Percentiles rank a stretch among this genome's conserved stretches.
Evolutionary conservation across 2,329 filamentous ascomycete genomes (phyloP).

Genomic region (Ophiostoma populinum): DNA sequence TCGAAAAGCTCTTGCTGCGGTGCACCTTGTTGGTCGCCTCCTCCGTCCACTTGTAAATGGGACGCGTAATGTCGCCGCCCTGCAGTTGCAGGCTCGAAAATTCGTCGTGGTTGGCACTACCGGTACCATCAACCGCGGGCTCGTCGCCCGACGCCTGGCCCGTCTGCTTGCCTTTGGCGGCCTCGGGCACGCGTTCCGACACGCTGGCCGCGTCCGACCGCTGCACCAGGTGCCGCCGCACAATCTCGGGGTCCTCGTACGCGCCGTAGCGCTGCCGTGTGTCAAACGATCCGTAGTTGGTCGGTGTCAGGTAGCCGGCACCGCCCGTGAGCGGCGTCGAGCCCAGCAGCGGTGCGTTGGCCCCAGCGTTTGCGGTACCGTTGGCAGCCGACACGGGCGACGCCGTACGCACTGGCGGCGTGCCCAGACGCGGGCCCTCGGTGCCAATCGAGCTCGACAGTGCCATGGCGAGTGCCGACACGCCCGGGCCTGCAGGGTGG

Average conservation of each 20-base stretch:
- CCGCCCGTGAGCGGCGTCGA: slow-evolving; percentile 11
- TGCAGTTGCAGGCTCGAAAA: slow-evolving; percentile 89
- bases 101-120: slow-evolving; percentile 44
- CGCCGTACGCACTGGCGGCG: slow-evolving; percentile 38
- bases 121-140: slow-evolving; percentile 14
- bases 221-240: slow-evolving; percentile 74
- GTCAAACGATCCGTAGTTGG: slow-evolving; percentile 77
- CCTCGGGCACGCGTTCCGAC: slow-evolving; percentile 30
- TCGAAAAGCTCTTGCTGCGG: slow-evolving; percentile 76
- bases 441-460: slow-evolving; percentile 57
- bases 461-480: slow-evolving; percentile 80
- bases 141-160: slow-evolving; percentile 5
- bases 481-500: slow-evolving; percentile 55
- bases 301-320: slow-evolving; percentile 36
- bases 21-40: slow-evolving; percentile 56
- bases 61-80: slow-evolving; percentile 83
- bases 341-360: slow-evolving; percentile 21
- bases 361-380: slow-evolving; percentile 12
- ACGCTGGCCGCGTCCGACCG: slow-evolving; percentile 36
- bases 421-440: slow-evolving; percentile 53
- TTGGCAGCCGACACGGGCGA: slow-evolving; percentile 27
- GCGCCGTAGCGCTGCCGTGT: slow-evolving; percentile 44
- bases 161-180: slow-evolving; percentile 36
- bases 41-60: slow-evolving; percentile 94
- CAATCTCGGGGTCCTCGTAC: slow-evolving; percentile 78